Evolutionary conservation across 352 stramenopile species (phyloP).

Genomic region (Phytophthora citrophthora): DNA sequence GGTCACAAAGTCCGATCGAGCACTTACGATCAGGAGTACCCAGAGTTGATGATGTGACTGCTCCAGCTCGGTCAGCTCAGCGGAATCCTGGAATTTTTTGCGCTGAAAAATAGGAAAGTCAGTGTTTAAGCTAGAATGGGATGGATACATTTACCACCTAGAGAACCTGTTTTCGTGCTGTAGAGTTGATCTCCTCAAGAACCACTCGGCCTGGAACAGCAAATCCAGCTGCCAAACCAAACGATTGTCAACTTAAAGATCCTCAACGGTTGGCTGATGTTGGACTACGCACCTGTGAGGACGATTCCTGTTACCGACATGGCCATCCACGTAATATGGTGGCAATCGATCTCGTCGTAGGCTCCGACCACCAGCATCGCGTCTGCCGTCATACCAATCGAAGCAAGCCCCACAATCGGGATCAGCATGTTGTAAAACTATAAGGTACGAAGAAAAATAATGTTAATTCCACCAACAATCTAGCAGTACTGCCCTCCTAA

Average conservation of each 20-base stretch:
- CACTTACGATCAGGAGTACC: constrained; percentile 65
- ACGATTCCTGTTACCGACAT: constrained; percentile 68
- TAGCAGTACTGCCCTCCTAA: not conserved
- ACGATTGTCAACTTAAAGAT: not conserved
- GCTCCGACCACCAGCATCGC: constrained; percentile 51
- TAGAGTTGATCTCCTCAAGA: constrained; percentile 66
- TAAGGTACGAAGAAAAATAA: not conserved
- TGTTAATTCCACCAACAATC: not conserved
- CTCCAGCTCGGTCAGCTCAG: constrained; percentile 54
- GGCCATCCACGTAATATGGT: constrained; percentile 70
- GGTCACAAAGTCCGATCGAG: constrained; percentile 1
- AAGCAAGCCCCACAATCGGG: constrained; percentile 54
- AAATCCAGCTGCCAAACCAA: constrained; percentile 52
- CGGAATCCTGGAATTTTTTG: constrained; percentile 51
- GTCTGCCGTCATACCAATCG: constrained; percentile 63
- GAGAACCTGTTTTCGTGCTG: constrained; percentile 54
- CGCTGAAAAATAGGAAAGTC: constrained; percentile 1
- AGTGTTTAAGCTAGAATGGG: not conserved
- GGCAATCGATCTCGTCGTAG: constrained; percentile 68
- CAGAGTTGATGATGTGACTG: constrained; percentile 77
- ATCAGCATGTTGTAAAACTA: constrained; percentile 63
- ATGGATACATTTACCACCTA: not conserved
- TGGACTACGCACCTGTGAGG: constrained; percentile 48
- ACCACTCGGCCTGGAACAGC: constrained; percentile 62
- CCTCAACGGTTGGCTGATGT: no score